Base-by-base conservation (phyloP, 1,284 basidiomycete genomes). In the Cutaneotrichosporon mucoides region DNA sequence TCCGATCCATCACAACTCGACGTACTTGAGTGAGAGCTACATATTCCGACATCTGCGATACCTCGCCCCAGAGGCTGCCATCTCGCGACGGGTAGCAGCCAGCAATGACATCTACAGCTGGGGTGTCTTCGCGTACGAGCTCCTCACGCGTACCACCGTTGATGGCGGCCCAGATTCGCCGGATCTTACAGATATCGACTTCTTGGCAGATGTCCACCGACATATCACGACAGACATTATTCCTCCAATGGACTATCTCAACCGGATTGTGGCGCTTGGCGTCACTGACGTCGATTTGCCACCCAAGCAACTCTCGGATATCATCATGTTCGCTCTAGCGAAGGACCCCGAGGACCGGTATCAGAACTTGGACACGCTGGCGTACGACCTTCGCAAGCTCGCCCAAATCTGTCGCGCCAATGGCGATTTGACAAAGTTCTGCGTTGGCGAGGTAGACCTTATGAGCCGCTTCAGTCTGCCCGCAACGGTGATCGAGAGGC, bases 71-170 rank as follows among this genome's bases (percentile, higher is more conserved):
- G 72, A 72, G 56, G 64, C 67, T 4, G 66, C 64, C n/a, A 61
- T 61, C 34, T 66, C 60, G 16, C 63, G 62, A 16, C 61, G 61
- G 36, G 57, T 69, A 5, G 60, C 67, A 8, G 51, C 47, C 24
- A 49, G 65, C 6, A 67, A 67, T 34, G 74, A 76, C 53, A 66
- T 76, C n/a, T 77, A 70, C 56, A 64, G 68, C 13, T 73, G 73
- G 60, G 75, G 72, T 2, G 70, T 73, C 3, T 48, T 71, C 8
- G 72, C 70, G 6, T 75, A 72, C 57, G 73, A 76, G 55, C 57
- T 74, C 33, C 37, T 77, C 4, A 71, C 70, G 0, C 68, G 70
- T 2, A 56, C 53, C n/a, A 66, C 68, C 2, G 68, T 71, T n/a
- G 71, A 73, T 15, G 68, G 69, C 6, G 58, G 64, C 0, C 64